Evolutionary conservation across 805 yeast genomes (phyloP).

Genomic region (Danielia reshetovae): DNA sequence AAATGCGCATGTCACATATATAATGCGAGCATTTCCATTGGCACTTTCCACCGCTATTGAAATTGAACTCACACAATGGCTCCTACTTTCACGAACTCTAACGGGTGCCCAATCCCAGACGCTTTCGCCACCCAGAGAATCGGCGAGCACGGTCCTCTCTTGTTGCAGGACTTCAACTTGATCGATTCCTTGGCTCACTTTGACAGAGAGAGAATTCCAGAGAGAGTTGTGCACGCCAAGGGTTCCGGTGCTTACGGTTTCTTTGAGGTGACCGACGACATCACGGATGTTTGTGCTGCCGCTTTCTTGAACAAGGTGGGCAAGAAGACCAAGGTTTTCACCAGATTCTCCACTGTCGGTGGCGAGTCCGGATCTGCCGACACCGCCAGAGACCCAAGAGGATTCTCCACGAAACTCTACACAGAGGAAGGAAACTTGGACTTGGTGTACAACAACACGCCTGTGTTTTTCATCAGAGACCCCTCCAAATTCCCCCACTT

Average conservation of each 20-base stretch:
- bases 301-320: slow-evolving; percentile 27
- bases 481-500: slow-evolving; percentile 84
- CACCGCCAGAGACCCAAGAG: slow-evolving; percentile 85
- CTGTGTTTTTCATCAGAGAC: slow-evolving; percentile 80
- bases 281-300: slow-evolving; percentile 24
- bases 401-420: slow-evolving; percentile 74
- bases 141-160: slow-evolving; percentile 72
- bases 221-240: slow-evolving; percentile 90
- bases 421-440: slow-evolving; percentile 84
- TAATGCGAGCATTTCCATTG: not conserved
- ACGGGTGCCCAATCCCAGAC: slow-evolving; percentile 73
- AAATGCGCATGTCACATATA: not conserved
- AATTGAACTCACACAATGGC: slow-evolving; percentile 39
- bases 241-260: slow-evolving; percentile 90
- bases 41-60: not conserved
- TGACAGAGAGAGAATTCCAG: slow-evolving; percentile 87
- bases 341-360: slow-evolving; percentile 84
- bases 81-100: slow-evolving; percentile 66
- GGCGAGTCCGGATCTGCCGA: slow-evolving; percentile 82
- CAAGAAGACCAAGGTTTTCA: slow-evolving; percentile 39
- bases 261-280: slow-evolving; percentile 74
- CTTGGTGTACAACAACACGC: slow-evolving; percentile 83
- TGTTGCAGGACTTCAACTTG: slow-evolving; percentile 77
- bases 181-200: slow-evolving; percentile 82
- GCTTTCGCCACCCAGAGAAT: slow-evolving; percentile 75